phyloP scores from a whole-genome alignment of 352 stramenopile genomes.

The Stramenopiles sp. region DNA sequence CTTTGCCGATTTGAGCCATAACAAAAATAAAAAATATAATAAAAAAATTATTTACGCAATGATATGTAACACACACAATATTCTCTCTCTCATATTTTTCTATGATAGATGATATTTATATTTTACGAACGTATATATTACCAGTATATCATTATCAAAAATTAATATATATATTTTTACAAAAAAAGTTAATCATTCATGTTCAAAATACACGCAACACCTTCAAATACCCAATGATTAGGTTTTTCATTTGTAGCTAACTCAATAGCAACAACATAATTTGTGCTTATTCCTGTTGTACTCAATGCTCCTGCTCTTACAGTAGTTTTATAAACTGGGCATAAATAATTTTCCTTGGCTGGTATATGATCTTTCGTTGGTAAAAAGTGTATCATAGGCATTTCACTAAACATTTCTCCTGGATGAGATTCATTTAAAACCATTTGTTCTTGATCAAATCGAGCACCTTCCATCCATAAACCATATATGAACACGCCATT shows the following conservation, averaged over 20 bases:
- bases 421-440: constrained; percentile 50
- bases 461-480: constrained; percentile 47
- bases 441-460: constrained; percentile 44
- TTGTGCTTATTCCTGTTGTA: constrained; percentile 76
- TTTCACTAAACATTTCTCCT: constrained; percentile 60
- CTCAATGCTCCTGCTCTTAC: constrained; percentile 64
- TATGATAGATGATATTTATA: no score
- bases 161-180: no score
- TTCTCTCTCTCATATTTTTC: no score
- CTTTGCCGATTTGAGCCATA: no score
- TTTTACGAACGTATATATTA: no score
- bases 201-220: constrained; percentile 47
- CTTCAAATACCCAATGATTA: constrained; percentile 73
- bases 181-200: constrained; percentile 5
- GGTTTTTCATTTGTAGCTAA: constrained; percentile 49
- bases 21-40: no score
- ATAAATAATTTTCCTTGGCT: constrained; percentile 41
- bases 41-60: no score
- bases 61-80: no score
- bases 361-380: background rate
- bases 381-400: constrained; percentile 6
- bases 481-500: constrained; percentile 78
- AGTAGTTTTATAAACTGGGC: constrained; percentile 80
- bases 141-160: no score
- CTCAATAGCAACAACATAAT: constrained; percentile 74